Base-by-base conservation (phyloP, 257 asterid genomes). In the Nicotiana benthamiana region DNA sequence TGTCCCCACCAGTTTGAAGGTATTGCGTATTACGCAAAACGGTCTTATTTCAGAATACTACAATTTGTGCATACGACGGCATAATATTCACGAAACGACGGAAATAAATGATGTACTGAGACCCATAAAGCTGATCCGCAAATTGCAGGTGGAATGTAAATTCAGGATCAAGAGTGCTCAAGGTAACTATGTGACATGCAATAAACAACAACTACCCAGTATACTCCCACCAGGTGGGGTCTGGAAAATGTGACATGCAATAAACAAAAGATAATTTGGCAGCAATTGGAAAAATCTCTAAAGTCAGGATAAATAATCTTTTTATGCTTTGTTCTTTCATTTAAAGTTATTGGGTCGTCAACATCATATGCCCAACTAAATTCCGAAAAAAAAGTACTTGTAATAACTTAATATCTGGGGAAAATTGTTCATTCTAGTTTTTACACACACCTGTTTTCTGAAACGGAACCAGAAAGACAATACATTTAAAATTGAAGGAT, bases 381-480 rank as follows among this genome's bases (percentile, higher is more conserved):
- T 64, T 28, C 72, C 13, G 28, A 2, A 48, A 48, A 48, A 46
- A 12, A 72, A 46, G 36, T 16, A 72, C 26, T 1, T 72, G 56
- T 24, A 46, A 46, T 0, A 43, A 72, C 36, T 60, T 60, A 15
- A 54, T 36, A n/a, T 36, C 75, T 59, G 43, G 43, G 2, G 17
- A 63, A 60, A 56, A 60, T 18, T 3, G 46, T 26, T 43, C 57
- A 36, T 20, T 70, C 77, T 46, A 72, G 77, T 70, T 70, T 43
- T 70, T 72, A 52, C 75, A 72, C 62, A n/a, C 85, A 77, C 77
- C 77, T 75, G 26, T n/a, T 75, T 51, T 28, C 34, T 57, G 75
- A 26, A 76, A 68, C 64, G 78, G 40, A 48, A 60, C 75, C 36
- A 56, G 43, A 57, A 80, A 79, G 26, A 52, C 32, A 83, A 63